Percentiles rank a stretch among this genome's conserved stretches.
Conservation (phyloP, 768 basidiomycete genomes). For the Podaxis rugospora region DNA sequence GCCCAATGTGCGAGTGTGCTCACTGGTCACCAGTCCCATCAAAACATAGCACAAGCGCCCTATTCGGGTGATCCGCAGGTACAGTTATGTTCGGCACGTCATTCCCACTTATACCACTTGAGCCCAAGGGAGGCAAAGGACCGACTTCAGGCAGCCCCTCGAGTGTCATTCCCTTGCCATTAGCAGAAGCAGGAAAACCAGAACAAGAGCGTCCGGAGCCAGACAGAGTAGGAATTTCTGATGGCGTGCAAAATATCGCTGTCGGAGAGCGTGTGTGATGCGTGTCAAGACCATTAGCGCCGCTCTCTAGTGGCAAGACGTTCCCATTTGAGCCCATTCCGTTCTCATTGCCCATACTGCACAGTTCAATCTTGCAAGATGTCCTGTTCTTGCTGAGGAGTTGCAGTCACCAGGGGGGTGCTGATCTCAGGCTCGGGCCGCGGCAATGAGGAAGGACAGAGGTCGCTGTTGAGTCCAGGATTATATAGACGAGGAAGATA, state of each 20-base stretch:
- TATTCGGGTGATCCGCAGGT: slow-evolving; percentile 15
- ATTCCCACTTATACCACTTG: not conserved
- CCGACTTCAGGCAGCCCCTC: not conserved
- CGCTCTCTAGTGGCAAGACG: not conserved
- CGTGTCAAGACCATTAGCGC: not conserved
- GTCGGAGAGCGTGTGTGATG: not conserved
- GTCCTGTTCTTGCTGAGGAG: not conserved
- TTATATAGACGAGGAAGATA: not conserved
- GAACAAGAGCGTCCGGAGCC: not conserved
- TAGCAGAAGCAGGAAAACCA: not conserved
- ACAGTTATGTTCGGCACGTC: slow-evolving; percentile 2
- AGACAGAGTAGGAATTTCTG: not conserved
- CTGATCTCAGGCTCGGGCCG: not conserved
- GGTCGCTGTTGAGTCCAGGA: not conserved
- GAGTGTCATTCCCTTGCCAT: not conserved
- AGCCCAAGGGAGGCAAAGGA: not conserved
- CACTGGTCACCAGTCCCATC: slow-evolving; percentile 50
- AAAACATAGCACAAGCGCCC: slow-evolving; percentile 53
- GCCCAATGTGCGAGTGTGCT: not conserved
- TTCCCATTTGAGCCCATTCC: not conserved
- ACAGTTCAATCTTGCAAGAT: not conserved
- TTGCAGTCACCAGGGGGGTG: not conserved
- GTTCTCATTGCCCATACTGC: not conserved
- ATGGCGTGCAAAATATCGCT: not conserved
- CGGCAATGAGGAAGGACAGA: not conserved